phyloP scores from a whole-genome alignment of 345 rosid species.

The Camelina laxa region DNA sequence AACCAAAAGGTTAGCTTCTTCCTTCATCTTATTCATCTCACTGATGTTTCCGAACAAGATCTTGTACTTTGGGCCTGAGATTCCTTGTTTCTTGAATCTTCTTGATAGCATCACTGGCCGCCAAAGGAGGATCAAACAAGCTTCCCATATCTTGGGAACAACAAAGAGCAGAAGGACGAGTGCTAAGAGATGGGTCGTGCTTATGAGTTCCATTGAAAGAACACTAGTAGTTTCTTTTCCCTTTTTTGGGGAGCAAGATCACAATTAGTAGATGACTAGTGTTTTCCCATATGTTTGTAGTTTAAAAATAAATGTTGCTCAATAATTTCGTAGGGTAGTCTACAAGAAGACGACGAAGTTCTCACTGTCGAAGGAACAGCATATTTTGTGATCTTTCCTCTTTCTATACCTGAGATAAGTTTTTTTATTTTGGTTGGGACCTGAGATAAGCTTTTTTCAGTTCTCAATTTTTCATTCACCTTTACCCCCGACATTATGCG shows the following conservation, averaged over 20 bases:
- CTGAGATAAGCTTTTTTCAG: too few species aligned
- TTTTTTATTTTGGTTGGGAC: too few species aligned
- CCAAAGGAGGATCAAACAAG: conserved; percentile 7
- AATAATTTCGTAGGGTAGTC: too few species aligned
- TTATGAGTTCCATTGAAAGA: neutral
- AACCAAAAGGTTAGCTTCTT: neutral
- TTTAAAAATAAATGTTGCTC: neutral
- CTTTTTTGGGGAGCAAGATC: neutral
- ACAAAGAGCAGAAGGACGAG: neutral
- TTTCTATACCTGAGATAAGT: too few species aligned
- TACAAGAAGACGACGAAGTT: too few species aligned
- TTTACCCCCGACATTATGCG: too few species aligned
- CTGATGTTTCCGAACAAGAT: conserved; percentile 3
- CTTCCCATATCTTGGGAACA: conserved; percentile 17
- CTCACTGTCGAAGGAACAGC: too few species aligned
- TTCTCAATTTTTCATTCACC: too few species aligned
- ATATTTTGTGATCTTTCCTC: too few species aligned
- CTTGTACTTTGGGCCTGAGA: conserved; percentile 11
- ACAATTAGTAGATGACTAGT: neutral
- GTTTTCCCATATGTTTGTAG: neutral
- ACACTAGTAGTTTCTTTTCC: neutral
- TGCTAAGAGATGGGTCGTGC: neutral
- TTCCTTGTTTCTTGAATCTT: conserved; percentile 30
- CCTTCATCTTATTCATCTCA: conserved; percentile 13
- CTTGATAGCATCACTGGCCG: conserved; percentile 6